Evolutionary conservation across 768 basidiomycete genomes (phyloP).

Genomic region (Cystoderma amianthinum): DNA sequence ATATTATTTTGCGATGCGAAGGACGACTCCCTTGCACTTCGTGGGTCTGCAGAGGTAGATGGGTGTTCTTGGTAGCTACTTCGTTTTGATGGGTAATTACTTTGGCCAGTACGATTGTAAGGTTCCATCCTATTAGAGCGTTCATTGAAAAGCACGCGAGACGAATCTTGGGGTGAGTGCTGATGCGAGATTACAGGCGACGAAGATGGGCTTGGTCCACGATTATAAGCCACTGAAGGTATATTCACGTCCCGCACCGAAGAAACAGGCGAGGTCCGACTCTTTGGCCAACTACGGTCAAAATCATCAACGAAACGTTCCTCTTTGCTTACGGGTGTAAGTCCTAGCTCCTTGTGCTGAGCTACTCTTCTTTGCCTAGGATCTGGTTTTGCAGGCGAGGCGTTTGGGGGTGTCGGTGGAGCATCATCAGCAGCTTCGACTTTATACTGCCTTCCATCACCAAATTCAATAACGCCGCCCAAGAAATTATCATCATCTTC

Average conservation of each 20-base stretch:
- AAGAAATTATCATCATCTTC: constrained; percentile 91
- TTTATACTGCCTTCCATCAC: constrained; percentile 88
- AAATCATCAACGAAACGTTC: constrained; percentile 92
- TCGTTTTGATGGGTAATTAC: constrained; percentile 33
- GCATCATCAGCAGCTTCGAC: constrained; percentile 45
- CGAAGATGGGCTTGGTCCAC: constrained; percentile 11
- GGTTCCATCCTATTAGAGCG: constrained; percentile 87
- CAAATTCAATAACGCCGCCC: constrained; percentile 90
- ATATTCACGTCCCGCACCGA: constrained; percentile 33
- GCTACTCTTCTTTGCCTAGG: constrained; percentile 13
- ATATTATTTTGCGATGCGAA: constrained; percentile 13
- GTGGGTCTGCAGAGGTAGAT: constrained; percentile 31
- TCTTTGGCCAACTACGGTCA: constrained; percentile 93
- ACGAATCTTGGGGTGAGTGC: constrained; percentile 46
- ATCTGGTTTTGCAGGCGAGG: constrained; percentile 2
- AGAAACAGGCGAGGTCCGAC: constrained; percentile 39
- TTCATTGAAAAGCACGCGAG: constrained; percentile 92
- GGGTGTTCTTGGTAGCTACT: constrained; percentile 34
- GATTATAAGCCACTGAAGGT: constrained; percentile 11
- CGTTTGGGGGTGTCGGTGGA: constrained; percentile 14
- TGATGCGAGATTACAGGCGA: constrained; percentile 27
- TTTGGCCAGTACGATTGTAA: constrained; percentile 39
- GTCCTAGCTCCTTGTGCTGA: constrained; percentile 12
- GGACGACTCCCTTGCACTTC: constrained; percentile 22
- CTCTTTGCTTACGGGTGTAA: constrained; percentile 65